Evolutionary conservation across 2,329 filamentous ascomycete genomes (phyloP).

Genomic region (Claviceps purpurea): DNA sequence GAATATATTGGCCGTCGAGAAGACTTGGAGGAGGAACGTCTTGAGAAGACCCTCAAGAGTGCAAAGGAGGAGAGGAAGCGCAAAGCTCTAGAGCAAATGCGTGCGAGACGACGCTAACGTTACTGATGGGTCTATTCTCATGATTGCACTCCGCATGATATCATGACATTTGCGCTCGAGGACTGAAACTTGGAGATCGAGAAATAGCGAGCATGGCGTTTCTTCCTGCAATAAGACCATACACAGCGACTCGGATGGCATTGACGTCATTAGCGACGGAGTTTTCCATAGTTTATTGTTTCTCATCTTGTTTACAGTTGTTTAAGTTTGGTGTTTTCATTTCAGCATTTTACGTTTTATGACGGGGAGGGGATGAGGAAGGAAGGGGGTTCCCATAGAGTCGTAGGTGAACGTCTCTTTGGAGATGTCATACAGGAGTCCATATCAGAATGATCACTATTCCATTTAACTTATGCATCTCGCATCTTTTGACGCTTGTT

Average conservation of each 20-base stretch:
- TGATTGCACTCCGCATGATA: not conserved
- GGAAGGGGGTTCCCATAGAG: too few species aligned
- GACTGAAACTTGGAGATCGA: not conserved
- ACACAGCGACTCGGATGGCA: not conserved
- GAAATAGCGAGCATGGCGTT: not conserved
- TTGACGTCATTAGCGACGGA: slow-evolving; percentile 25
- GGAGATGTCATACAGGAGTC: not conserved
- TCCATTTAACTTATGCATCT: not conserved
- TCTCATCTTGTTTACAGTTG: not conserved
- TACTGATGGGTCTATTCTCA: not conserved
- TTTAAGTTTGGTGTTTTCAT: not conserved
- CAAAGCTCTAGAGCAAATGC: slow-evolving; percentile 23
- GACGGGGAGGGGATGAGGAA: not conserved
- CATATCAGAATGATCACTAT: not conserved
- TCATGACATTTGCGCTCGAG: not conserved
- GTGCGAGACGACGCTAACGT: slow-evolving; percentile 16
- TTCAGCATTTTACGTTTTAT: not conserved
- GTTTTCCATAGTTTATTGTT: slow-evolving; percentile 12
- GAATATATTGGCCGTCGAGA: slow-evolving; percentile 51
- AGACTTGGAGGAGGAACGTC: slow-evolving; percentile 49
- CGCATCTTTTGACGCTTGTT: too few species aligned
- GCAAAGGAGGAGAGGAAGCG: slow-evolving; percentile 47
- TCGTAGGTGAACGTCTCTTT: not conserved
- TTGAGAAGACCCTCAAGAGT: slow-evolving; percentile 47
- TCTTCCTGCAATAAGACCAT: not conserved